These are phyloP conservation scores for Aspergillus tubingensis DNA, from an alignment of 2,329 filamentous ascomycete species.

Conservation along the genomic window DNA sequence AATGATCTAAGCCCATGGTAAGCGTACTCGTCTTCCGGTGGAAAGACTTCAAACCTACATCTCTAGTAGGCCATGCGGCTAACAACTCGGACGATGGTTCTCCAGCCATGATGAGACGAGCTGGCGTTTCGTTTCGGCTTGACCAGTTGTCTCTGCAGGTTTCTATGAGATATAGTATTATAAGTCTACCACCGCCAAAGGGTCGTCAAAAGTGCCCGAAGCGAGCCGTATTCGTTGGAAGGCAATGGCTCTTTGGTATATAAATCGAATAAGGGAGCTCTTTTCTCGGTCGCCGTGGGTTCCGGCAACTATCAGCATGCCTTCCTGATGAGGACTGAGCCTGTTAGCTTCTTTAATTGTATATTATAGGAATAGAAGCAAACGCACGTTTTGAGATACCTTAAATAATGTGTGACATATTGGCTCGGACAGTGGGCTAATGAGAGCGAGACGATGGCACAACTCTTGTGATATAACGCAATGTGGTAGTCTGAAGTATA, in stretches of 20 bases:
- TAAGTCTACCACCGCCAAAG: too few species aligned
- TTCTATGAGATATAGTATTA: too few species aligned
- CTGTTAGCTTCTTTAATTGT: not conserved
- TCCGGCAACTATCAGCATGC: not conserved
- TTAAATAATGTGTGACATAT: not conserved
- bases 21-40: not conserved
- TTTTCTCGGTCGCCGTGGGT: not conserved
- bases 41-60: slow-evolving; percentile 34
- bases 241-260: not conserved
- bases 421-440: too few species aligned
- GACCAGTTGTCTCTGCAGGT: too few species aligned
- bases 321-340: not conserved
- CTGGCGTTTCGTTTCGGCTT: not conserved
- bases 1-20: slow-evolving; percentile 63
- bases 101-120: slow-evolving; percentile 3
- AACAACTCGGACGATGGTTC: not conserved
- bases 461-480: not conserved
- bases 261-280: too few species aligned
- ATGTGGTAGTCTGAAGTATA: not conserved
- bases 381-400: not conserved
- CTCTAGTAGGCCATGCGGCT: slow-evolving; percentile 36
- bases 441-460: not conserved
- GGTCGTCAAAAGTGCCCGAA: not conserved
- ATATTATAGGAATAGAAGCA: not conserved
- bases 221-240: not conserved